Evolutionary conservation across 257 asterid genomes (phyloP), one percentile per base, ranked within the genome.

Genomic region (Solanum bulbocastanum): DNA sequence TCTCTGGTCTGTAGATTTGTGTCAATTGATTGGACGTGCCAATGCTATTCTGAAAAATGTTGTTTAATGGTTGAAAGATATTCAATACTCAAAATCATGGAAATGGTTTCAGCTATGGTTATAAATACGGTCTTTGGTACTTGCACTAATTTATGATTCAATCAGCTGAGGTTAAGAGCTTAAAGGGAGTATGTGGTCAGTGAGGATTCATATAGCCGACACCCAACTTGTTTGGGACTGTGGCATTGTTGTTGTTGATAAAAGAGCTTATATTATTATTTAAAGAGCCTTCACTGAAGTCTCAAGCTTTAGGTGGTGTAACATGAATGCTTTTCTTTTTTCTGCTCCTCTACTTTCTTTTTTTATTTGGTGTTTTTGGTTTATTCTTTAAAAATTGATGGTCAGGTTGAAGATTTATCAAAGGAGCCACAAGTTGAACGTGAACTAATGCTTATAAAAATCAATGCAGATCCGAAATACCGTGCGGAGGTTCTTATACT

Each of bases 341-440:
- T 44, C 32, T 25, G 35, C 16, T 33, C 46, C 89, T 66, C 25
- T 2, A 66, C 69, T 40, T 69, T 14, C 27, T 10, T 33, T 76
- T 32, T 39, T 23, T 46, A 8, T 83, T 83, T 82, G 49, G 30
- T 60, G 30, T 36, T n/a, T 72, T 52, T 20, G 84, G 40, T 9
- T 79, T 30, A 33, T 15, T 56, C 68, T 86, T n/a, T 30, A 27
- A 66, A 88, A 88, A 86, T 82, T 89, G 46, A 88, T 49, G 83
- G 46, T 27, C 94, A 96, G 98, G 99, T 97, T 85, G 98, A 90
- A 86, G 98, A 97, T 90, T 91, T 97, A 76, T 97, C 99, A 2
- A 94, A 92, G 91, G 98, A 93, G 89, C 97, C 99, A 30, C 99
- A 96, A 90, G 99, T 97, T 86, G 99, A 97, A 91, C 96, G 99